Evolutionary conservation across 23 red algal genomes (phyloP).

Genomic region (Gracilaria domingensis): DNA sequence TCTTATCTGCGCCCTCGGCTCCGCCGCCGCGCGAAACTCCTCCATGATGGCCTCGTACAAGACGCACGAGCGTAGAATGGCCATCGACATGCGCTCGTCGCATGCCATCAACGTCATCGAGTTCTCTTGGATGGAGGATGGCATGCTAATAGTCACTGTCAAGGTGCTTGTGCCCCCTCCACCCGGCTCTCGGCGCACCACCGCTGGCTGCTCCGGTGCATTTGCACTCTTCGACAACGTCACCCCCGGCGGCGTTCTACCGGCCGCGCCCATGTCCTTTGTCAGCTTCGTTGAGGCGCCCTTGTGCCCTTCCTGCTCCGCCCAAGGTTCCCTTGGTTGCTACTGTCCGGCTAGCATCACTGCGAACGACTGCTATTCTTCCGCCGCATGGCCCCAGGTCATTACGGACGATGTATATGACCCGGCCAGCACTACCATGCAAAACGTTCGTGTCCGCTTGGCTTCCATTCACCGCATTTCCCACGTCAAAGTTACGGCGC

Average conservation of each 20-base stretch:
- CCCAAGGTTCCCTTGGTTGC: constrained; percentile 54
- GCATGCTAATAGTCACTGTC: constrained; percentile 60
- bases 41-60: constrained; percentile 33
- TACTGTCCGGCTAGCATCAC: background rate
- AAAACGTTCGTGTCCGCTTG: constrained; percentile 29
- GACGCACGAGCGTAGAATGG: constrained; percentile 51
- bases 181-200: constrained; percentile 2
- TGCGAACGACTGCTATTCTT: background rate
- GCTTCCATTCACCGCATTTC: constrained; percentile 52
- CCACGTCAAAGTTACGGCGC: constrained; percentile 68
- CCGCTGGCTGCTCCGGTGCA: constrained; percentile 64
- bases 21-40: constrained; percentile 42
- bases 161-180: constrained; percentile 61
- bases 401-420: background rate
- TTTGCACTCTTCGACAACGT: constrained; percentile 60
- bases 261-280: constrained; percentile 44
- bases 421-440: constrained; percentile 22
- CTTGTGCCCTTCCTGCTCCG: constrained; percentile 42
- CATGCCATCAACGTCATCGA: constrained; percentile 60
- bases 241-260: constrained; percentile 30
- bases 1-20: constrained; percentile 66
- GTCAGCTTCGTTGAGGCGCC: constrained; percentile 69
- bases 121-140: constrained; percentile 75
- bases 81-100: constrained; percentile 60
- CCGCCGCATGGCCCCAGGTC: constrained; percentile 47